Conservation (phyloP, 331 rosid genomes). For the Quercus lobata region DNA sequence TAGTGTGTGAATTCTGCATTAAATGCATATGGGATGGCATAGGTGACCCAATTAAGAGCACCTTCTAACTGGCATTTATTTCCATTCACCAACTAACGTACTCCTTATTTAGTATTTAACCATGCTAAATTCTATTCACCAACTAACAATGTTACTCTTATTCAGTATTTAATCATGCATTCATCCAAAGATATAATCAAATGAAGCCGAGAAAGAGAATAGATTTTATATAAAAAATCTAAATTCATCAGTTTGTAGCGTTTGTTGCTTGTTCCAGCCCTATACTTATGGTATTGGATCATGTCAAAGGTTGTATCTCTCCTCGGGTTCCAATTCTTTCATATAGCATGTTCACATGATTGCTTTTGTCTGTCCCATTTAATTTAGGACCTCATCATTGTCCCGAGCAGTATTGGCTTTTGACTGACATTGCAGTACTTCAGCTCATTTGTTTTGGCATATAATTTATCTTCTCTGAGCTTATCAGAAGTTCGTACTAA, state of each 20-base stretch:
- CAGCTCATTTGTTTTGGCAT: background rate
- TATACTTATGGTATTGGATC: slow-evolving; percentile 7
- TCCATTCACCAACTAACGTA: slow-evolving; percentile 27
- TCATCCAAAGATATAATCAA: background rate
- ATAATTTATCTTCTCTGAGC: slow-evolving; percentile 14
- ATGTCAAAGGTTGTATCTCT: slow-evolving; percentile 42
- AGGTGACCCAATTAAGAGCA: slow-evolving; percentile 16
- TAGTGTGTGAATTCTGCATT: slow-evolving; percentile 17
- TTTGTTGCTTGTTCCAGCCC: slow-evolving; percentile 16
- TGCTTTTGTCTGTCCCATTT: slow-evolving; percentile 17
- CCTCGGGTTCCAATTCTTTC: slow-evolving; percentile 4
- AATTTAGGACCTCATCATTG: slow-evolving; percentile 12
- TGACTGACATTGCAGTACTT: slow-evolving; percentile 37
- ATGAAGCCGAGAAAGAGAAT: background rate
- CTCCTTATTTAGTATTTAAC: slow-evolving; percentile 24
- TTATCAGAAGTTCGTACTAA: slow-evolving; percentile 4
- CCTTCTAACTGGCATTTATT: slow-evolving; percentile 32
- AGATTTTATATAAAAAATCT: slow-evolving; percentile 10
- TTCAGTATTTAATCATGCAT: slow-evolving; percentile 27
- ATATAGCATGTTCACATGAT: background rate
- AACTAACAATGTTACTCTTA: slow-evolving; percentile 16
- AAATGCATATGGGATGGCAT: slow-evolving; percentile 18
- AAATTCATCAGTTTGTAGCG: slow-evolving; percentile 2
- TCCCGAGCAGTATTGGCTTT: slow-evolving; percentile 4
- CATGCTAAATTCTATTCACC: slow-evolving; percentile 20